These are phyloP conservation scores for Cudoniella acicularis DNA, from an alignment of 495 filamentous ascomycete genomes.

Conservation along the genomic window DNA sequence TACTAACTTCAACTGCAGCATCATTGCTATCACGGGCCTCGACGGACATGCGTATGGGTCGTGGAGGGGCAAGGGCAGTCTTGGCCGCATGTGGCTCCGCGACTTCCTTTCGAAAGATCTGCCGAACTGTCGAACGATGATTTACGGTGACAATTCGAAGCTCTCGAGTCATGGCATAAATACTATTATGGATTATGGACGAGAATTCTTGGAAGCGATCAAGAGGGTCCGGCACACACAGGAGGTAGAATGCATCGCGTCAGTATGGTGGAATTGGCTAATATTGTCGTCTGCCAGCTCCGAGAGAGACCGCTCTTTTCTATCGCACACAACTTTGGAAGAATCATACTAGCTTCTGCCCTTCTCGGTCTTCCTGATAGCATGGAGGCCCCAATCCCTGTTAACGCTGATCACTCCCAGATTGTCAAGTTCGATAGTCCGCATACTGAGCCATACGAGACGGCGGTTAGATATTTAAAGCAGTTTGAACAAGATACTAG, in stretches of 20 bases:
- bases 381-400: constrained; percentile 20
- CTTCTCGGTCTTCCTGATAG: constrained; percentile 21
- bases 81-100: constrained; percentile 34
- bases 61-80: constrained; percentile 29
- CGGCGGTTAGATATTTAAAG: constrained; percentile 2
- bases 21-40: constrained; percentile 35
- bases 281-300: not conserved
- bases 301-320: constrained; percentile 21
- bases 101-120: constrained; percentile 35
- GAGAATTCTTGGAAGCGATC: constrained; percentile 11
- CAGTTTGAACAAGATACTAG: constrained; percentile 4
- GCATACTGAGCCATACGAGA: constrained; percentile 14
- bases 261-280: not conserved
- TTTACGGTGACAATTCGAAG: constrained; percentile 37
- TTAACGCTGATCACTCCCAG: constrained; percentile 22
- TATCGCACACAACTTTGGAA: constrained; percentile 27
- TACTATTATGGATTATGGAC: constrained; percentile 16
- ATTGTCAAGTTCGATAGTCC: constrained; percentile 26
- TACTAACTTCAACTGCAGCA: constrained; percentile 13
- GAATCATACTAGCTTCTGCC: constrained; percentile 22
- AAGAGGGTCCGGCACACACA: constrained; percentile 16
- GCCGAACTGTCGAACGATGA: constrained; percentile 28
- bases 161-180: constrained; percentile 22
- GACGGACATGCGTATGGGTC: constrained; percentile 35
- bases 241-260: constrained; percentile 1